These are phyloP conservation scores for Claviceps quebecensis DNA, from an alignment of 2,329 filamentous ascomycete species.

Conservation along the genomic window DNA sequence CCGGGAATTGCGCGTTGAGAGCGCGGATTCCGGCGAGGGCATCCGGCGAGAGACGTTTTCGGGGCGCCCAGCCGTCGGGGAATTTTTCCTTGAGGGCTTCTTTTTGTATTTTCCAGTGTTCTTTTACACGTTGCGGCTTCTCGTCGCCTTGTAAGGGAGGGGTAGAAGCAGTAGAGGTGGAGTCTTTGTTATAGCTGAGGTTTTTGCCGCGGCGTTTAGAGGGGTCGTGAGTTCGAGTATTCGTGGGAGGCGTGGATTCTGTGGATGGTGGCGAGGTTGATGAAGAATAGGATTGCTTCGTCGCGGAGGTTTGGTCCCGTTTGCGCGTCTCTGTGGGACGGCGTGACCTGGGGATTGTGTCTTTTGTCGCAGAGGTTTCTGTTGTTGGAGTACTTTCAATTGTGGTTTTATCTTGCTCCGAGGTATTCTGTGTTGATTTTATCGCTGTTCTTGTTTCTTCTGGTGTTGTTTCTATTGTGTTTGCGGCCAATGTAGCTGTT, in stretches of 20 bases:
- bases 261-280: background rate
- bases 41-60: slow-evolving; percentile 81
- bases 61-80: slow-evolving; percentile 64
- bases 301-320: background rate
- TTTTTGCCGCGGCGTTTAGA: background rate
- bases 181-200: background rate
- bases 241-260: background rate
- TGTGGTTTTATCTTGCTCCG: background rate
- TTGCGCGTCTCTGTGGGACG: background rate
- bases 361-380: background rate
- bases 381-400: too few species aligned
- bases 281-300: background rate
- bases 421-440: background rate
- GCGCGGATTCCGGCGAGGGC: slow-evolving; percentile 80
- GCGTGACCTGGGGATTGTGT: background rate
- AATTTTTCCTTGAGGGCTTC: slow-evolving; percentile 64
- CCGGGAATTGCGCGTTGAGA: slow-evolving; percentile 63
- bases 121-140: slow-evolving; percentile 9
- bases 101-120: slow-evolving; percentile 66
- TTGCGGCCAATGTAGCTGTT: background rate
- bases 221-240: too few species aligned
- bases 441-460: background rate
- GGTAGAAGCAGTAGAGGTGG: too few species aligned
- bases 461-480: background rate
- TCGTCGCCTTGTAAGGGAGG: background rate